Evolutionary conservation across 2,329 filamentous ascomycete species (phyloP).

Genomic region (Cadophora luteo-olivacea): DNA sequence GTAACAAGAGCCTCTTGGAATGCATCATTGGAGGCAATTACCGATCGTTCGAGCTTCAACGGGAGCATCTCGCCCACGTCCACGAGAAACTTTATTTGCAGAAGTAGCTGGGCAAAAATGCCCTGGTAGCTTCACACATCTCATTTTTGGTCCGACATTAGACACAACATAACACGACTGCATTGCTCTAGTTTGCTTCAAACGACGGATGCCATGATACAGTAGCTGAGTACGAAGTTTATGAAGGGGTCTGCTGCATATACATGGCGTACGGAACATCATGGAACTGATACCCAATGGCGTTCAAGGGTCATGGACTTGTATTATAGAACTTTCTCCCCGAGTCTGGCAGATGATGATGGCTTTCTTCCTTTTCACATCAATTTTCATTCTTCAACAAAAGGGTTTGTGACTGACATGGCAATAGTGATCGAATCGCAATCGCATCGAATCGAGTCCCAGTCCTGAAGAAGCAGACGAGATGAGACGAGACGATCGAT

Average conservation of each 20-base stretch:
- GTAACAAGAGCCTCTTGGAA: slow-evolving; percentile 62
- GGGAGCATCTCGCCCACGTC: slow-evolving; percentile 54
- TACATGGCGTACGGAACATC: slow-evolving; percentile 37
- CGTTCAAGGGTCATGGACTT: slow-evolving; percentile 34
- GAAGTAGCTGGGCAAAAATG: slow-evolving; percentile 23
- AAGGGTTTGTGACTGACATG: slow-evolving; percentile 36
- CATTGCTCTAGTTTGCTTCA: slow-evolving; percentile 5
- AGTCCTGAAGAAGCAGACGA: slow-evolving; percentile 26
- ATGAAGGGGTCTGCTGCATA: slow-evolving; percentile 26
- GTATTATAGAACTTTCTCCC: slow-evolving; percentile 34
- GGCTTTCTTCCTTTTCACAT: slow-evolving; percentile 22
- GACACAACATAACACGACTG: background rate
- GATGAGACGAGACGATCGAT: slow-evolving; percentile 36
- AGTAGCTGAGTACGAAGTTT: slow-evolving; percentile 27
- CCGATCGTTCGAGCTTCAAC: slow-evolving; percentile 72
- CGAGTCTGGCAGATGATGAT: slow-evolving; percentile 15
- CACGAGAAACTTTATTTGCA: slow-evolving; percentile 40
- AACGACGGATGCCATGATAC: slow-evolving; percentile 2
- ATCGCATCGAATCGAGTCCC: slow-evolving; percentile 35
- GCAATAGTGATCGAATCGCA: slow-evolving; percentile 41
- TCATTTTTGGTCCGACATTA: slow-evolving; percentile 2
- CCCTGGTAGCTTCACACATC: background rate
- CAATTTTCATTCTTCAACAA: slow-evolving; percentile 17
- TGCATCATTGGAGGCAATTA: slow-evolving; percentile 82
- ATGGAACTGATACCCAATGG: slow-evolving; percentile 41